phyloP scores from a whole-genome alignment of 2,329 filamentous ascomycete species.

The Hymenoscyphus linearis region DNA sequence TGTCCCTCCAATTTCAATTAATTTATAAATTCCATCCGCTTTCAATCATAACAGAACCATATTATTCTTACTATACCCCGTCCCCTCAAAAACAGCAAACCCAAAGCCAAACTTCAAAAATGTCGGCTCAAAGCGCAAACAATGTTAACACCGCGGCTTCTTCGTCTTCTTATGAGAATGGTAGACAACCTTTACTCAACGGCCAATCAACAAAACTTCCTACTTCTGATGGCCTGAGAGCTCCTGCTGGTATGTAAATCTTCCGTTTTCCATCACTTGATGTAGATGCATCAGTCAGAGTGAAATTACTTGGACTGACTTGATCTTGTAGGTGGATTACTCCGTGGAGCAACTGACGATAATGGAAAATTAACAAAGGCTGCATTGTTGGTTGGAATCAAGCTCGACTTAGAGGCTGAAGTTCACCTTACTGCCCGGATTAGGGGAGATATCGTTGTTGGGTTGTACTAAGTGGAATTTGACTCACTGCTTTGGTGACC shows the following conservation, averaged over 20 bases:
- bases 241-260: constrained; percentile 32
- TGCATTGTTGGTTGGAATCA: constrained; percentile 55
- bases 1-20: constrained; percentile 1
- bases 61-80: background rate
- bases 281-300: background rate
- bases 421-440: constrained; percentile 56
- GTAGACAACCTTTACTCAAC: constrained; percentile 31
- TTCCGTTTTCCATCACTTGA: background rate
- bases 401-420: constrained; percentile 58
- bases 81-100: background rate
- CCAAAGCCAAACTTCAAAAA: constrained; percentile 21
- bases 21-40: background rate
- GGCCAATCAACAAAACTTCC: constrained; percentile 27
- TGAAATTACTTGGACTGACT: background rate
- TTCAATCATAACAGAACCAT: background rate
- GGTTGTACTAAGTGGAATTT: too few species aligned
- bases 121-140: constrained; percentile 23
- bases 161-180: constrained; percentile 35
- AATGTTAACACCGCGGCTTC: constrained; percentile 31
- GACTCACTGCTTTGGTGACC: too few species aligned
- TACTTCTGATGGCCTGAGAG: constrained; percentile 35
- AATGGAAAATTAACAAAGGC: constrained; percentile 53
- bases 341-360: constrained; percentile 52
- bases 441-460: constrained; percentile 56
- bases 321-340: constrained; percentile 41